phyloP scores from a whole-genome alignment of 1,284 basidiomycete species.

The Grifola frondosa region DNA sequence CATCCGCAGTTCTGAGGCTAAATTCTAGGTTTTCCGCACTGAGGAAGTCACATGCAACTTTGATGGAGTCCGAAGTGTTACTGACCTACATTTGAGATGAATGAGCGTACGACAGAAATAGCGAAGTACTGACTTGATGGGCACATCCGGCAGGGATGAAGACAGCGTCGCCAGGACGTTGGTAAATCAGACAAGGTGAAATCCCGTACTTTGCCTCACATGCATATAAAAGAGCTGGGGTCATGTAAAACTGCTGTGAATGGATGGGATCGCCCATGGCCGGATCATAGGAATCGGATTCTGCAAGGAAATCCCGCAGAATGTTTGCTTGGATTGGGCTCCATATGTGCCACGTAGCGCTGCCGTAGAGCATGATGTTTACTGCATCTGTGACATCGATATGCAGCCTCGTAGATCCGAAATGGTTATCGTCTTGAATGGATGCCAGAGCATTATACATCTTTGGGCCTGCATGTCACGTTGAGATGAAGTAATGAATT shows the following conservation, averaged over 20 bases:
- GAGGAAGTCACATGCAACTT: conserved; percentile 90
- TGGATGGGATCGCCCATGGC: conserved; percentile 78
- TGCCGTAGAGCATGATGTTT: conserved; percentile 85
- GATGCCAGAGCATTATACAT: conserved; percentile 73
- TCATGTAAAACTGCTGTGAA: conserved; percentile 79
- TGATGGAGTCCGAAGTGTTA: conserved; percentile 87
- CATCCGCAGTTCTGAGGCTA: too few species aligned
- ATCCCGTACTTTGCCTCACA: conserved; percentile 65
- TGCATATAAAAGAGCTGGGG: conserved; percentile 58
- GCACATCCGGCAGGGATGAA: conserved; percentile 93
- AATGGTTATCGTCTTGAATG: conserved; percentile 50
- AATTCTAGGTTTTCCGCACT: conserved; percentile 89
- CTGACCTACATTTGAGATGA: conserved; percentile 61
- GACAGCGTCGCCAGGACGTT: conserved; percentile 81
- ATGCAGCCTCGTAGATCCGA: conserved; percentile 79
- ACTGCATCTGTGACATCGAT: conserved; percentile 93
- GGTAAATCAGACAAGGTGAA: conserved; percentile 74
- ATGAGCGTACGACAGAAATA: too few species aligned
- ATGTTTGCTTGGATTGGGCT: conserved; percentile 71
- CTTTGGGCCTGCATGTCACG: conserved; percentile 51
- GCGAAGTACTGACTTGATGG: too few species aligned
- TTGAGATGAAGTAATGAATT: conserved; percentile 34
- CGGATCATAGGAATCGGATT: conserved; percentile 41
- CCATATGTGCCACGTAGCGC: conserved; percentile 87
- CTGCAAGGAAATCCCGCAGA: too few species aligned